A percentile compares a stretch with the other conserved stretches of the same genome.
phyloP scores from a whole-genome alignment of 768 basidiomycete genomes.

The Lentinus tigrinus region DNA sequence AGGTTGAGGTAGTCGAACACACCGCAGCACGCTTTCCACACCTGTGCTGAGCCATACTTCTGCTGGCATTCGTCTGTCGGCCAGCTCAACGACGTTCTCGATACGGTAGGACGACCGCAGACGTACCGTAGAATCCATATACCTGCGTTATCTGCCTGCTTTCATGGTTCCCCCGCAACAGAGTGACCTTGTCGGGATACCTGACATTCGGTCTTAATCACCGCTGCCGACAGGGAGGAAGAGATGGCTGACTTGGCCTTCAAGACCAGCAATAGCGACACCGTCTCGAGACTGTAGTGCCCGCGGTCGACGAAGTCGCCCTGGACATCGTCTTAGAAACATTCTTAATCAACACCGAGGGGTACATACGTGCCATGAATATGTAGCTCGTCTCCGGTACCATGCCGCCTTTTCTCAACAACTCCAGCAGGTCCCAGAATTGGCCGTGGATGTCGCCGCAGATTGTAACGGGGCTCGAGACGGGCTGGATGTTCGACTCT shows the following conservation, averaged over 20 bases:
- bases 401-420: constrained; percentile 81
- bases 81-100: not conserved
- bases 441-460: constrained; percentile 98
- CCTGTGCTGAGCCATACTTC: constrained; percentile 92
- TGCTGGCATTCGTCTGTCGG: constrained; percentile 90
- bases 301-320: constrained; percentile 98
- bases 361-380: constrained; percentile 81
- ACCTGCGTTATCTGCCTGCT: constrained; percentile 97
- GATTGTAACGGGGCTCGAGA: constrained; percentile 91
- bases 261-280: constrained; percentile 81
- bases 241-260: constrained; percentile 70
- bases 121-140: constrained; percentile 94
- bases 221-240: not conserved
- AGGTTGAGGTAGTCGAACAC: constrained; percentile 96
- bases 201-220: constrained; percentile 35
- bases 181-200: constrained; percentile 89
- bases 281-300: constrained; percentile 94
- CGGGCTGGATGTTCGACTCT: constrained; percentile 96
- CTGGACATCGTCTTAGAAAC: constrained; percentile 39
- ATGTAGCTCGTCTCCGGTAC: constrained; percentile 91
- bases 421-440: constrained; percentile 94
- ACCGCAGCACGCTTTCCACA: constrained; percentile 97
- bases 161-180: constrained; percentile 95
- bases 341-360: constrained; percentile 8
- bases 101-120: not conserved